These are phyloP conservation scores for Elsinoe fawcettii DNA, from an alignment of 2,329 filamentous ascomycete species.

Conservation along the genomic window DNA sequence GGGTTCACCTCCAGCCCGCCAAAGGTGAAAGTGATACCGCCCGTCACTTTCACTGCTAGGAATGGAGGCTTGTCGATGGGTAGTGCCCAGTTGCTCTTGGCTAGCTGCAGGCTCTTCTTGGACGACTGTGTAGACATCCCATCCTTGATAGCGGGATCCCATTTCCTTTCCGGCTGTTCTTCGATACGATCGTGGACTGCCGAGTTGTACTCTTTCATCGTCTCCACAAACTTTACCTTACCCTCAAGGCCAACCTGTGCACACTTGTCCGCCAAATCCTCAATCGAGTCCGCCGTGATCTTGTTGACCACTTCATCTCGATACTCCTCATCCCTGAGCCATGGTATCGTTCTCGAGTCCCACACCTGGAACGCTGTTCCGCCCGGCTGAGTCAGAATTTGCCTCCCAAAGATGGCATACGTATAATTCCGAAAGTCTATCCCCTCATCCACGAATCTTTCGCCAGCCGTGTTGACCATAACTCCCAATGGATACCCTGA, in stretches of 20 bases:
- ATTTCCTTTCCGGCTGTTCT: slow-evolving; percentile 41
- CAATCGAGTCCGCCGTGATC: slow-evolving; percentile 44
- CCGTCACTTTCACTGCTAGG: slow-evolving; percentile 55
- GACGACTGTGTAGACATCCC: slow-evolving; percentile 53
- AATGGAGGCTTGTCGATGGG: slow-evolving; percentile 52
- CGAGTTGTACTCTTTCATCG: slow-evolving; percentile 50
- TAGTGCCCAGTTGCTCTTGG: slow-evolving; percentile 61
- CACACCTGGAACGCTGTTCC: slow-evolving; percentile 58
- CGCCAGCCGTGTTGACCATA: slow-evolving; percentile 53
- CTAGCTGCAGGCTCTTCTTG: slow-evolving; percentile 35
- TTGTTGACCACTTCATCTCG: slow-evolving; percentile 49
- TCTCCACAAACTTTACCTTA: slow-evolving; percentile 42
- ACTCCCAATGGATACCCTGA: slow-evolving; percentile 60
- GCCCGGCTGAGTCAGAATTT: slow-evolving; percentile 52
- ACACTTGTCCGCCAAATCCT: slow-evolving; percentile 49
- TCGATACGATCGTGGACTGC: slow-evolving; percentile 44
- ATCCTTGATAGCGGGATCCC: slow-evolving; percentile 55
- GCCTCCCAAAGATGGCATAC: slow-evolving; percentile 57
- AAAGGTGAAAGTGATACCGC: slow-evolving; percentile 62
- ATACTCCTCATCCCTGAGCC: slow-evolving; percentile 57
- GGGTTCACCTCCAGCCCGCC: slow-evolving; percentile 53
- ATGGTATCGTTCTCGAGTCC: slow-evolving; percentile 46
- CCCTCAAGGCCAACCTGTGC: slow-evolving; percentile 41
- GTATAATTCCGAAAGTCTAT: slow-evolving; percentile 59
- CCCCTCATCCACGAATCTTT: slow-evolving; percentile 60